phyloP scores from a whole-genome alignment of 192 early-diverging fungal species.

The Entophlyctis luteolus region DNA sequence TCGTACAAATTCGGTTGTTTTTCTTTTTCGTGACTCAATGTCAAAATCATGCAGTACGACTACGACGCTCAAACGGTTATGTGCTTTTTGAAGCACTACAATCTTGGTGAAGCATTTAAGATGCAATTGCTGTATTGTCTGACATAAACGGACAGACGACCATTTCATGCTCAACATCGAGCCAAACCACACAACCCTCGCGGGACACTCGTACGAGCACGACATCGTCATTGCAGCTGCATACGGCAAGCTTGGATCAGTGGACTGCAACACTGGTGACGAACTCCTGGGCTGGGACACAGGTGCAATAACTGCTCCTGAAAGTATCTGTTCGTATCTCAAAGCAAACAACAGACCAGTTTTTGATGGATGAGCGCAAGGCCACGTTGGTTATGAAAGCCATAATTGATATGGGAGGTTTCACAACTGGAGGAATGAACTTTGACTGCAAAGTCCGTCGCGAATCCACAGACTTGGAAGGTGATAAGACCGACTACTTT shows the following conservation, averaged over 20 bases:
- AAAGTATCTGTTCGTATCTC: too few relatives aligned
- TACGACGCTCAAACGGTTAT: constrained; percentile 39
- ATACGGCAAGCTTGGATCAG: constrained; percentile 28
- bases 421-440: constrained; percentile 39
- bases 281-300: constrained; percentile 39
- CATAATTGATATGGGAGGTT: constrained; percentile 35
- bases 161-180: constrained; percentile 40
- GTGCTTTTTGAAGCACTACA: constrained; percentile 30
- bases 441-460: constrained; percentile 45
- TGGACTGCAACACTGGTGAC: constrained; percentile 39
- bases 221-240: constrained; percentile 28
- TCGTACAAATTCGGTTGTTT: too few relatives aligned
- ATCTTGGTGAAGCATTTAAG: too few relatives aligned
- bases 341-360: too few relatives aligned
- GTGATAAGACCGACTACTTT: neutral
- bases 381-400: constrained; percentile 38
- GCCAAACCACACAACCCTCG: constrained; percentile 40
- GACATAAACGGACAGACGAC: constrained; percentile 12
- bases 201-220: constrained; percentile 39
- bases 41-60: constrained; percentile 23
- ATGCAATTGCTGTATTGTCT: neutral
- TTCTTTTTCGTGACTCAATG: too few relatives aligned
- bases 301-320: too few relatives aligned
- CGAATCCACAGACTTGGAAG: constrained; percentile 37
- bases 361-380: constrained; percentile 35